Evolutionary conservation across 1,284 basidiomycete species (phyloP).

Genomic region (Schizophyllum commune): DNA sequence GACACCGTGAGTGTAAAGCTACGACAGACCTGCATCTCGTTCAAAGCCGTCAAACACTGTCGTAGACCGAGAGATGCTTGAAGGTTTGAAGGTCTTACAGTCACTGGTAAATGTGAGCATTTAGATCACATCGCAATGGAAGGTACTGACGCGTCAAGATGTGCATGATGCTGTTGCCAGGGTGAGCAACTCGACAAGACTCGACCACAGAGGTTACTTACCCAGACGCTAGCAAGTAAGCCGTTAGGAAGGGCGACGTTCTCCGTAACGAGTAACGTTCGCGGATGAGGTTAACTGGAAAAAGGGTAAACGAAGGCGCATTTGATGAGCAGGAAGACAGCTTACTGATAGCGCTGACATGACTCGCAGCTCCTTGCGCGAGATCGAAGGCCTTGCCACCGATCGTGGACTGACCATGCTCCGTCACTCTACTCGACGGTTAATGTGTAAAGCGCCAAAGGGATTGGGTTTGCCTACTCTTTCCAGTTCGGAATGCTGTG

Average conservation of each 20-base stretch:
- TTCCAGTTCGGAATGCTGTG: constrained; percentile 61
- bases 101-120: constrained; percentile 38
- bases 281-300: constrained; percentile 47
- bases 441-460: neutral
- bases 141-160: constrained; percentile 56
- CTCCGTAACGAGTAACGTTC: constrained; percentile 57
- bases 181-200: constrained; percentile 8
- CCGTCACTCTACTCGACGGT: neutral
- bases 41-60: constrained; percentile 60
- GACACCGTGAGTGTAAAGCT: neutral
- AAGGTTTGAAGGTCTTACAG: constrained; percentile 57
- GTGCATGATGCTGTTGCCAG: constrained; percentile 65
- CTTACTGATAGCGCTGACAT: constrained; percentile 68
- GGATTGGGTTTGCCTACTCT: constrained; percentile 31
- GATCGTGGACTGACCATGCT: constrained; percentile 24
- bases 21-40: constrained; percentile 57
- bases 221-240: constrained; percentile 73
- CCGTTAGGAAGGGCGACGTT: constrained; percentile 63
- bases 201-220: constrained; percentile 26
- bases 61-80: constrained; percentile 61
- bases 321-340: constrained; percentile 18
- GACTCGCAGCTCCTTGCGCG: constrained; percentile 69
- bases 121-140: constrained; percentile 5
- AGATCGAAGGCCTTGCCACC: constrained; percentile 66
- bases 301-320: neutral